Evolutionary conservation across 2,329 filamentous ascomycete species (phyloP), one percentile per base, ranked within the genome.

Genomic region (Monilinia laxa): DNA sequence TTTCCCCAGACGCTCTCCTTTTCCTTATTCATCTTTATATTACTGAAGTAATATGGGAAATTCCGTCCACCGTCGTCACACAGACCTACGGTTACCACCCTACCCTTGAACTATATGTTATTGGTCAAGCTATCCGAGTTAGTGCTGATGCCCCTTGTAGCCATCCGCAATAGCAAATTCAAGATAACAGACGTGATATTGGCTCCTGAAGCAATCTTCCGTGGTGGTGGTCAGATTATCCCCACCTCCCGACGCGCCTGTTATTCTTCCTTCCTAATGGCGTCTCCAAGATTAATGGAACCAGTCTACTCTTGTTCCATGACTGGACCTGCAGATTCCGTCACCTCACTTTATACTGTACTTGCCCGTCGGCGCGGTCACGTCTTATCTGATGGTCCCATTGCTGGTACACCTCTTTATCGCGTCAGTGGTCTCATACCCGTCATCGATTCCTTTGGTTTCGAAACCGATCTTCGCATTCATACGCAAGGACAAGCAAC

Each of bases 161-260:
- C 95, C 45, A 98, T 99, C 76, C 93, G 95, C 73, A 99, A 99
- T 79, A 92, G 92, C 73, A 97, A 97, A 77, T 99, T 99, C 85
- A 92, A 93, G 76, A 87, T 99, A 75, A 98, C 93, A 69, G 94
- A 98, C 76, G 87, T 97, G 64, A 84, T 90, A 53, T 84, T 99
- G 25, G 94, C 93, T 14, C 84, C 88, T 62, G 93, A 98, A 79
- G 90, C 94, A 62, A 98, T 99, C 76, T 96, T 93, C 83, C 88
- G 95, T 62, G 95, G 95, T 67, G 94, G 94, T 72, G 95, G 95
- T 55, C 95, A 99, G 78, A 96, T 99, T 76, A 99, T 99, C 76
- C 95, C 95, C 56, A 98, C 95, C 0, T 89, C 93, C 67, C 89
- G 95, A 64, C 87, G 95, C 66, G 93, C 95, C 14, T 94, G 95